Percentiles rank a stretch among this genome's conserved stretches.
These are phyloP conservation scores for Oryza punctata DNA, from an alignment of 176 grass and related monocot species.

Conservation along the genomic window DNA sequence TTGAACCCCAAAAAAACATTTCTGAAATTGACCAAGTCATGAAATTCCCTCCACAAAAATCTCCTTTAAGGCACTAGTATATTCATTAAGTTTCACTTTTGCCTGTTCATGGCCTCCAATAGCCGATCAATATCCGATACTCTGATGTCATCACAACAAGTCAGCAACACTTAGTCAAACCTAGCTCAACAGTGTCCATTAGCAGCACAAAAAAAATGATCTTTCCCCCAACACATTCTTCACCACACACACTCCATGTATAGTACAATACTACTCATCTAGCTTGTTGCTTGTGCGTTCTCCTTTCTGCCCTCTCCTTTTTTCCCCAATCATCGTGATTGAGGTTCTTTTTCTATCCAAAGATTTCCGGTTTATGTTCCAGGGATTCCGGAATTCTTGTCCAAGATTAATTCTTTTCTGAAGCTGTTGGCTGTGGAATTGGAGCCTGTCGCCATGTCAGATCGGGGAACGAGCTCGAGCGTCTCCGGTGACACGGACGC, in stretches of 20 bases:
- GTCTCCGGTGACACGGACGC: background rate
- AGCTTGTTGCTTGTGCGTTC: too few species aligned
- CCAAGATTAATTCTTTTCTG: background rate
- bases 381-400: background rate
- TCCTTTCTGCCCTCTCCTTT: background rate
- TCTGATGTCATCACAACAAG: background rate
- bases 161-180: background rate
- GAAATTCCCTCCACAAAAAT: too few species aligned
- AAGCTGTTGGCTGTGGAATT: background rate
- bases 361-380: background rate
- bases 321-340: background rate
- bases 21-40: too few species aligned
- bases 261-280: background rate
- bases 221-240: background rate
- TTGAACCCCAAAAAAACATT: too few species aligned
- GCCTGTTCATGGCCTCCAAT: too few species aligned
- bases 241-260: background rate
- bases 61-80: too few species aligned
- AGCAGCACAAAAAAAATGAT: background rate
- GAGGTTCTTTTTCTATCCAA: background rate
- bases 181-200: background rate
- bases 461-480: slow-evolving; percentile 7
- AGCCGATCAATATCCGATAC: background rate
- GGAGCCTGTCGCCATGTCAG: slow-evolving; percentile 20
- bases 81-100: too few species aligned